A percentile compares a stretch with the other conserved stretches of the same genome.
These are phyloP conservation scores for Colletotrichum sp. DNA, from an alignment of 2,329 filamentous ascomycete species.

Conservation along the genomic window DNA sequence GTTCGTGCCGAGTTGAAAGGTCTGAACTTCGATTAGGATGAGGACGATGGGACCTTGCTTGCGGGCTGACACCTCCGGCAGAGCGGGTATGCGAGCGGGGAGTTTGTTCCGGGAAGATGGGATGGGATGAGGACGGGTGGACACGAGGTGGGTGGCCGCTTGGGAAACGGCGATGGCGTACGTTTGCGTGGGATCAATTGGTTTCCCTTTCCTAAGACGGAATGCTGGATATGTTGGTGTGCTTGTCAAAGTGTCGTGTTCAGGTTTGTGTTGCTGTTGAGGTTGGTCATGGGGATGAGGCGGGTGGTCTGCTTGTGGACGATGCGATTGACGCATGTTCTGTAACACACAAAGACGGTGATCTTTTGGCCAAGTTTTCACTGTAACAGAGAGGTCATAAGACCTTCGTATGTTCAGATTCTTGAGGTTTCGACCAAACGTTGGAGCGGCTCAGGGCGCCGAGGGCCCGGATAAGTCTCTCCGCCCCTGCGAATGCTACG, in stretches of 20 bases:
- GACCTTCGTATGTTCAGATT: too few relatives aligned
- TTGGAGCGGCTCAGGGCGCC: too few relatives aligned
- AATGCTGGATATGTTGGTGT: background rate
- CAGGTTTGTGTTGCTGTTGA: background rate
- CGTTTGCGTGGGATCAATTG: accelerated
- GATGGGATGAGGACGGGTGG: background rate
- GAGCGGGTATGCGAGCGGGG: background rate
- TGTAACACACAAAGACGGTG: background rate
- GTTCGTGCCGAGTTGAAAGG: background rate
- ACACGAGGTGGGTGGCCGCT: background rate
- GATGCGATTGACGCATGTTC: background rate
- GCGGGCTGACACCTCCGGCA: background rate
- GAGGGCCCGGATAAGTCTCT: too few relatives aligned
- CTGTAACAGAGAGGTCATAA: too few relatives aligned
- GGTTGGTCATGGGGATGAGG: background rate
- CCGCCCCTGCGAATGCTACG: too few relatives aligned
- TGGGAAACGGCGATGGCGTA: accelerated
- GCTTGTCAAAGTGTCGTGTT: background rate
- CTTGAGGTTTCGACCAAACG: too few relatives aligned
- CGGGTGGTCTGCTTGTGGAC: background rate
- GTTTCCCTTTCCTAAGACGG: background rate
- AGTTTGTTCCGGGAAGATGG: background rate
- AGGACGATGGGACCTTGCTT: background rate
- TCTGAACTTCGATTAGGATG: background rate
- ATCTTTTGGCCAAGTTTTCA: background rate